phyloP scores from a whole-genome alignment of 495 filamentous ascomycete species.

The Penicillium subrubescens region DNA sequence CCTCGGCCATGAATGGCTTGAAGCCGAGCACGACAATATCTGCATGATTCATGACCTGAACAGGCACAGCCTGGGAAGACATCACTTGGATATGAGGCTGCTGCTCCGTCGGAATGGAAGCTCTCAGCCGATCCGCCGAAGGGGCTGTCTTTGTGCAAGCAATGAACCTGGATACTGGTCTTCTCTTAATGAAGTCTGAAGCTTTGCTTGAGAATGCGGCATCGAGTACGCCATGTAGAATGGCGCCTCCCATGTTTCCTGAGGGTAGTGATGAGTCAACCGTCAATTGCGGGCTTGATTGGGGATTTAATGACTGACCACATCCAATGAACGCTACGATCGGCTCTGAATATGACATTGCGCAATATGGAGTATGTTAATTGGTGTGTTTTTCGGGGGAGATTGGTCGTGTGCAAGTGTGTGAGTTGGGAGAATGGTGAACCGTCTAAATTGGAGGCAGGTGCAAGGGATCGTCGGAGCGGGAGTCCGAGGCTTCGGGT shows the following conservation, averaged over 20 bases:
- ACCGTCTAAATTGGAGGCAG: neutral
- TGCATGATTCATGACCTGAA: conserved; percentile 28
- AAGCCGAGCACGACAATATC: conserved; percentile 40
- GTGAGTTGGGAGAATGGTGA: neutral
- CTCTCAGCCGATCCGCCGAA: conserved; percentile 26
- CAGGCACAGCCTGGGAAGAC: conserved; percentile 21
- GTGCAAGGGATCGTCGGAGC: neutral
- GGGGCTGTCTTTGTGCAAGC: conserved; percentile 32
- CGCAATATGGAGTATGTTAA: neutral
- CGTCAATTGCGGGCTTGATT: neutral
- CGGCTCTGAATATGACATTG: conserved; percentile 5
- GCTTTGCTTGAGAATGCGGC: conserved; percentile 26
- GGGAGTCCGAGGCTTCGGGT: neutral
- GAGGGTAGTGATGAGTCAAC: conserved; percentile 1
- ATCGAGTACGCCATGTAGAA: conserved; percentile 36
- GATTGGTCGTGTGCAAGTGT: neutral
- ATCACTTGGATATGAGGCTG: conserved; percentile 21
- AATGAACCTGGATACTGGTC: conserved; percentile 28
- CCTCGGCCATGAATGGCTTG: conserved; percentile 39
- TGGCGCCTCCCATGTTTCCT: conserved; percentile 46
- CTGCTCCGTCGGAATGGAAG: conserved; percentile 13
- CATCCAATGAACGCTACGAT: conserved; percentile 32
- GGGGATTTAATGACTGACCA: conserved; percentile 11
- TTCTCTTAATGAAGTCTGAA: neutral
- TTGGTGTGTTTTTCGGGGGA: neutral